Base-by-base conservation (phyloP, 805 yeast species). In the Starmera quercuum region DNA sequence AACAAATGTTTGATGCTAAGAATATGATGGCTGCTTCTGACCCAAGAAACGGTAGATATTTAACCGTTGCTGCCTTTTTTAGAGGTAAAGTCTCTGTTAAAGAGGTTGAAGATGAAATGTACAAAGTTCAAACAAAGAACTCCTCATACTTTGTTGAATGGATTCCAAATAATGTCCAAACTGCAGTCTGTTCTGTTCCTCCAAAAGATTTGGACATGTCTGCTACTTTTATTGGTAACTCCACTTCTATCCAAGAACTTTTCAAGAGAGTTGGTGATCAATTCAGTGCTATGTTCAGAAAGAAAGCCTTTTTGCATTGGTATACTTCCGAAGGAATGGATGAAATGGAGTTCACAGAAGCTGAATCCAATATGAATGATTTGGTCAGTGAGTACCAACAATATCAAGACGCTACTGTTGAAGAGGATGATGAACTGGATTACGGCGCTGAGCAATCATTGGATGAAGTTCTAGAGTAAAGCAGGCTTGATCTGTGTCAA, bases 321-420 rank as follows among this genome's bases (percentile, higher is more conserved):
- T 90, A 87, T 59, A 97, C 94, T 34, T 95, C 97, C 58, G 98
- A 90, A 68, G 97, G 98, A 71, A 90, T 90, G 97, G 98, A 90
- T 65, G 97, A 90, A 69, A 97, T 97, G 61, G 97, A 90, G 68
- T 92, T 90, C 64, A 81, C 90, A 40, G 97, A 92, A 70, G 97
- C 97, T 40, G 88, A 97, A 71, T 97, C 83, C 64, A 95, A 92
- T 59, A 77, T 90, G 65, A 95, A 95, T 46, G 95, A 97, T 42
- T 75, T 90, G 58, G 97, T 90, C 66, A 83, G 88, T 64, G 98
- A 90, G 66, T 90, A 90, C 64, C 79, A 81, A 57, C 97, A 90
- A 67, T 95, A 90, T 44, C 97, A 95, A 48, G 84, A 90, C 35
- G 97, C 94, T 56, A 77, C 90, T 27, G 72, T 80, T 63, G 85